Base-by-base conservation (phyloP, 169 alveolate species). In the Plasmodium knowlesi region DNA sequence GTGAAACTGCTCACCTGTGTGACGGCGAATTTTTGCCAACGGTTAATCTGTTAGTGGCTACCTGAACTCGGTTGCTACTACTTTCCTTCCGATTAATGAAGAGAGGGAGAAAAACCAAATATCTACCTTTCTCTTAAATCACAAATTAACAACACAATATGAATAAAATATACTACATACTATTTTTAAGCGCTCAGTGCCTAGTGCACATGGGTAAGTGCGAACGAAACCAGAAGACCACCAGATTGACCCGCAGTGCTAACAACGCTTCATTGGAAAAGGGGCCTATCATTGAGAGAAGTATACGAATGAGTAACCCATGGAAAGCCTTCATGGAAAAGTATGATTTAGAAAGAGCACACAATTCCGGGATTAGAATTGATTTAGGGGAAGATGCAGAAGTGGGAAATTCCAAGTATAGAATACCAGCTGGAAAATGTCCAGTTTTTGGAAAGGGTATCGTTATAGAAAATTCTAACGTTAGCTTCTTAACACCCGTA, bases 361-460 rank as follows among this genome's bases (percentile, higher is more conserved):
- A 96, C 89, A 96, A 96, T 57, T 84, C 98, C 5, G 98, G 98
- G 16, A 86, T 96, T 67, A 91, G 88, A 71, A 97, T 96, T 19
- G 98, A 96, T 70, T 92, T 96, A 91, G 98, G 97, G 34, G 96
- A 93, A 61, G 91, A 82, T 85, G 97, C 82, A 53, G 78, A 92
- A n/a, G 95, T 96, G 19, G 88, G 57, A 19, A 28, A 30, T 78
- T 53, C 79, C 53, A 41, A 70, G 37, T 95, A 96, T 81, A 82
- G 98, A 30, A 88, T 96, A 95, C 97, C 97, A 22, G 82, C 85
- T 16, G 98, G 98, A 5, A 94, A 93, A 92, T 96, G 98, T 85
- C 98, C 98, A 37, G 97, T 96, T 30, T 88, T 95, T 61, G 98
- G 98, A 53, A 96, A 96, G 92, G 94, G 90, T 80, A 92, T 96